Percentiles rank a stretch among this genome's conserved stretches.
These are phyloP conservation scores for Erythrobasidium hasegawianum DNA, from an alignment of 1,284 basidiomycete genomes.

Conservation along the genomic window DNA sequence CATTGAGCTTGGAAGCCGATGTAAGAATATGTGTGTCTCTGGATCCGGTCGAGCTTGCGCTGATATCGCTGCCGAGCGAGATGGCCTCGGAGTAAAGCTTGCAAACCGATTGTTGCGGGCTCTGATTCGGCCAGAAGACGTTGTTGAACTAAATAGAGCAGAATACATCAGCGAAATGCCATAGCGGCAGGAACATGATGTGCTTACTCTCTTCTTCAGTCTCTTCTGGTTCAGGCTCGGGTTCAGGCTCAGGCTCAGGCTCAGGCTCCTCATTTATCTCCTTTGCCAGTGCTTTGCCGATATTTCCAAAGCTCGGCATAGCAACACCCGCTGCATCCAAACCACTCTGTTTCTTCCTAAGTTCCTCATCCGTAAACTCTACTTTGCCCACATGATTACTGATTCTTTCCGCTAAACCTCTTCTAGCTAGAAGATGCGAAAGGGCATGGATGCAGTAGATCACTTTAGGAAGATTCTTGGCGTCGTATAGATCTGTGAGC, in stretches of 20 bases:
- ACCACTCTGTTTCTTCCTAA: slow-evolving; percentile 86
- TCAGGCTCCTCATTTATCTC: slow-evolving; percentile 85
- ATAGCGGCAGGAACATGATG: background rate
- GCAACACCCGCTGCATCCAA: slow-evolving; percentile 85
- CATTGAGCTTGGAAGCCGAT: slow-evolving; percentile 34
- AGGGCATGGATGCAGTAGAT: slow-evolving; percentile 98
- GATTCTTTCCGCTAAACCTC: slow-evolving; percentile 85
- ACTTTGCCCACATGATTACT: slow-evolving; percentile 89
- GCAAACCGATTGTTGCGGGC: slow-evolving; percentile 57
- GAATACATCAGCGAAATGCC: background rate
- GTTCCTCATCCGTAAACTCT: slow-evolving; percentile 91
- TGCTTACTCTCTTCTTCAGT: slow-evolving; percentile 63
- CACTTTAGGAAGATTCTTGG: slow-evolving; percentile 98
- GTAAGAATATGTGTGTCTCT: slow-evolving; percentile 24
- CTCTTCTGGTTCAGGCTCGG: slow-evolving; percentile 52
- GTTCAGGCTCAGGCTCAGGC: too few relatives aligned
- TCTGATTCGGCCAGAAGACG: slow-evolving; percentile 47
- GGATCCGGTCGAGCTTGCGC: slow-evolving; percentile 28
- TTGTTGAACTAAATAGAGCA: slow-evolving; percentile 52
- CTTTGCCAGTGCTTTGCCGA: slow-evolving; percentile 85
- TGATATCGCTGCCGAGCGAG: slow-evolving; percentile 62
- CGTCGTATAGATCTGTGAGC: slow-evolving; percentile 94
- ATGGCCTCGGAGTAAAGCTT: slow-evolving; percentile 72
- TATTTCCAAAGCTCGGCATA: slow-evolving; percentile 95
- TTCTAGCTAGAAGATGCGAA: slow-evolving; percentile 87